A percentile compares a stretch with the other conserved stretches of the same genome.
phyloP scores from a whole-genome alignment of 306 rosid genomes.

The Casuarina cunninghamiana region DNA sequence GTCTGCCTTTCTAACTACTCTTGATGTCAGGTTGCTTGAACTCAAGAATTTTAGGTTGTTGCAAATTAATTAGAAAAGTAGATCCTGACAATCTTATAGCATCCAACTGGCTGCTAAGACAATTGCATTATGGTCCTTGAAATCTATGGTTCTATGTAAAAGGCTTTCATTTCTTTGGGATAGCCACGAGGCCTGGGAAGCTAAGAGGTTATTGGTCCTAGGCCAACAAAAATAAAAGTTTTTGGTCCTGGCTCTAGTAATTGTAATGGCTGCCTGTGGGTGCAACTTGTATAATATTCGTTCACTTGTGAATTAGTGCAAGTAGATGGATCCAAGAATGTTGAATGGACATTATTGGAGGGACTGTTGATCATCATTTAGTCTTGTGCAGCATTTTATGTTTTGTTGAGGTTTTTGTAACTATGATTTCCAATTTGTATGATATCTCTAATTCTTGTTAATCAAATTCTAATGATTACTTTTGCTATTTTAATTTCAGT shows the following conservation, averaged over 20 bases:
- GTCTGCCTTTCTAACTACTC: neutral
- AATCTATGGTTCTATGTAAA: neutral
- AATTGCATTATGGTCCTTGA: neutral
- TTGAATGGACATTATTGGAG: neutral
- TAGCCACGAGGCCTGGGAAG: neutral
- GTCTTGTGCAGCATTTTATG: neutral
- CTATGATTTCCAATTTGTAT: neutral
- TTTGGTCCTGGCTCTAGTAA: neutral
- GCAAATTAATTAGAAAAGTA: neutral
- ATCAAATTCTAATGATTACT: slow-evolving; percentile 26
- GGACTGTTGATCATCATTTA: neutral
- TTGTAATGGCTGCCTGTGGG: neutral
- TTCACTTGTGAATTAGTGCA: neutral
- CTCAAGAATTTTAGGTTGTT: neutral
- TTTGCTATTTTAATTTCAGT: slow-evolving; percentile 57
- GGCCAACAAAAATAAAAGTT: neutral
- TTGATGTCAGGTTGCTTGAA: neutral
- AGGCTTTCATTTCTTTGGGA: neutral
- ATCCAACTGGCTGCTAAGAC: slow-evolving; percentile 2
- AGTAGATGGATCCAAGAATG: neutral
- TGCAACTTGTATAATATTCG: neutral
- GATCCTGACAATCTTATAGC: neutral
- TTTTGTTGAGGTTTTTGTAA: neutral
- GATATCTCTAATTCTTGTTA: slow-evolving; percentile 18
- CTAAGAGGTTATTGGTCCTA: neutral